Conservation (phyloP, 2,329 filamentous ascomycete genomes). For the Aurifilum marmelostoma region DNA sequence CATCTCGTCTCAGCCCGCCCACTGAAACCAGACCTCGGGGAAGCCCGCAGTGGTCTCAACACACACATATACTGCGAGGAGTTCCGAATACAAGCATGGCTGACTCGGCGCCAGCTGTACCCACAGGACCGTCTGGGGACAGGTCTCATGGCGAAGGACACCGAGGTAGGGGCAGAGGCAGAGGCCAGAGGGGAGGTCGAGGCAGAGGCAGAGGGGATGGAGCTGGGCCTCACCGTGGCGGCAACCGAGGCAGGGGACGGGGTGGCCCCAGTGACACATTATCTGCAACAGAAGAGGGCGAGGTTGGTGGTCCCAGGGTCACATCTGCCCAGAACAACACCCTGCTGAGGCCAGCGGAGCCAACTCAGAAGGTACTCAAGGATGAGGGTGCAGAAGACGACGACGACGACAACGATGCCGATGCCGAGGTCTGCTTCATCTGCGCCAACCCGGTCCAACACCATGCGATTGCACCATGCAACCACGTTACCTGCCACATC, state of each 20-base stretch:
- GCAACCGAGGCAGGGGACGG: slow-evolving; percentile 41
- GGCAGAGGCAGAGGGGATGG: slow-evolving; percentile 42
- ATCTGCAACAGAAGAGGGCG: slow-evolving; percentile 16
- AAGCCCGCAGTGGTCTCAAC: neutral
- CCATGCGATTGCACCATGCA: slow-evolving; percentile 88
- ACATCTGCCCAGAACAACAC: slow-evolving; percentile 26
- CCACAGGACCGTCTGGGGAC: slow-evolving; percentile 31
- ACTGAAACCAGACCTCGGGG: neutral
- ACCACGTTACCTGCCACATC: slow-evolving; percentile 95
- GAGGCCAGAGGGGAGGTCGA: slow-evolving; percentile 49
- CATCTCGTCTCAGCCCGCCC: neutral
- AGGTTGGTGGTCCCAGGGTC: slow-evolving; percentile 16
- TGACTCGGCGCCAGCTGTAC: slow-evolving; percentile 25
- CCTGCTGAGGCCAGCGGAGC: slow-evolving; percentile 12
- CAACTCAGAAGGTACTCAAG: slow-evolving; percentile 15
- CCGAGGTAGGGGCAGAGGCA: slow-evolving; percentile 47
- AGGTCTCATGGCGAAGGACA: slow-evolving; percentile 39
- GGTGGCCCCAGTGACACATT: slow-evolving; percentile 30
- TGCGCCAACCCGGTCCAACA: slow-evolving; percentile 90
- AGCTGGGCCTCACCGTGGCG: slow-evolving; percentile 41
- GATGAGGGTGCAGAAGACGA: slow-evolving; percentile 18
- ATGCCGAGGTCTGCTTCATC: slow-evolving; percentile 93
- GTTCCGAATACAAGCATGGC: slow-evolving; percentile 16
- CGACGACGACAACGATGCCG: slow-evolving; percentile 44
- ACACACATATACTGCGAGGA: neutral